Evolutionary conservation across 495 filamentous ascomycete species (phyloP).

Genomic region (Neurospora terricola): DNA sequence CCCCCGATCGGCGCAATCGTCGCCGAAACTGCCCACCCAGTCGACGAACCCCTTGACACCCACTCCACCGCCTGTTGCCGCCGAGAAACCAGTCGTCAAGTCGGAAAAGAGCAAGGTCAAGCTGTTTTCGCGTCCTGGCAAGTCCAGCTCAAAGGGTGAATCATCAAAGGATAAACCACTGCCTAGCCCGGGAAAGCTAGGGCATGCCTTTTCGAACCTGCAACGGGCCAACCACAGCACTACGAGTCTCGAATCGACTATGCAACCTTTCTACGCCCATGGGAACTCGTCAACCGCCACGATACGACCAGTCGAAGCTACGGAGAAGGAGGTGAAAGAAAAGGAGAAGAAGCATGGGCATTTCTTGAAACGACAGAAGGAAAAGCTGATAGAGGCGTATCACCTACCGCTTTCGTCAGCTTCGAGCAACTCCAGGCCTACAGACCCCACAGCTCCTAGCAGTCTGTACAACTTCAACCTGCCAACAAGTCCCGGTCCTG

Average conservation of each 20-base stretch:
- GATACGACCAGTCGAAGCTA: conserved; percentile 41
- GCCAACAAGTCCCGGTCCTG: conserved; percentile 64
- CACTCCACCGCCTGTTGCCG: conserved; percentile 30
- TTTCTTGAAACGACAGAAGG: conserved; percentile 83
- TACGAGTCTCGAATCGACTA: conserved; percentile 62
- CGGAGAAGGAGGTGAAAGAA: conserved; percentile 38
- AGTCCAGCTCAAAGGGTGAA: conserved; percentile 67
- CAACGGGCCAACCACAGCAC: conserved; percentile 65
- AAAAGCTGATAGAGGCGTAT: conserved; percentile 78
- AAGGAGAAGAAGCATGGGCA: conserved; percentile 63
- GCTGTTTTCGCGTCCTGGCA: conserved; percentile 81
- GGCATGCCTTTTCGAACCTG: conserved; percentile 48
- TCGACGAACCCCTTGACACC: conserved; percentile 15
- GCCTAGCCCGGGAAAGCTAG: conserved; percentile 75
- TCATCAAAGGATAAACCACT: conserved; percentile 52
- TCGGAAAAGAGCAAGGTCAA: conserved; percentile 84
- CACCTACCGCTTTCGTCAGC: conserved; percentile 80
- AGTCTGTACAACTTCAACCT: conserved; percentile 65
- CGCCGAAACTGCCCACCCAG: conserved; percentile 34
- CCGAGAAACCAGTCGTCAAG: conserved; percentile 53
- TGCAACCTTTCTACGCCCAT: conserved; percentile 64
- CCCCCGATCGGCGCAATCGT: conserved; percentile 48
- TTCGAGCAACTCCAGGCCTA: conserved; percentile 77
- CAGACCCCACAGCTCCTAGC: conserved; percentile 73
- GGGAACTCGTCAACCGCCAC: conserved; percentile 80